Conservation (phyloP, 495 filamentous ascomycete genomes). For the Cenococcum geophilum region DNA sequence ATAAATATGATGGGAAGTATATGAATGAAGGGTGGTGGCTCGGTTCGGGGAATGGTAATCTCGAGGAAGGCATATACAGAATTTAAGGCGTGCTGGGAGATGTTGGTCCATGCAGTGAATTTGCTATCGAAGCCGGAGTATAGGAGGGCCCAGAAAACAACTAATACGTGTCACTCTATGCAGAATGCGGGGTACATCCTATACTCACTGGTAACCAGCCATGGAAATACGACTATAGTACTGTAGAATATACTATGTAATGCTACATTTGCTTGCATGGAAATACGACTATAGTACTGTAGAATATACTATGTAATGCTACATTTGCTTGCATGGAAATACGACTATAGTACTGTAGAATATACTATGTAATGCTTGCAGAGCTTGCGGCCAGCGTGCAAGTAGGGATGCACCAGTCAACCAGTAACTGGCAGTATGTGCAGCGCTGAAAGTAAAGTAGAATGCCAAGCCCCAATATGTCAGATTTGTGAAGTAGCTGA, state of each 20-base stretch:
- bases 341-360: too few relatives aligned
- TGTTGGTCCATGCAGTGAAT: conserved; percentile 61
- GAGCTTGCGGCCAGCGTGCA: conserved; percentile 52
- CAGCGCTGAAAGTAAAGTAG: conserved; percentile 59
- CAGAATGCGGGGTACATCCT: neutral
- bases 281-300: too few relatives aligned
- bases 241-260: conserved; percentile 62
- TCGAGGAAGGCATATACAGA: conserved; percentile 65
- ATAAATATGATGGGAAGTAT: conserved; percentile 53
- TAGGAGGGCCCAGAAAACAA: conserved; percentile 57
- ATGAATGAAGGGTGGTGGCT: conserved; percentile 51
- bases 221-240: conserved; percentile 61
- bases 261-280: too few relatives aligned
- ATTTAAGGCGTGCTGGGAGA: conserved; percentile 72
- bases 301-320: conserved; percentile 58
- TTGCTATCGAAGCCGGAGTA: conserved; percentile 46
- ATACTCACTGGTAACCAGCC: conserved; percentile 50
- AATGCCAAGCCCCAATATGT: conserved; percentile 77
- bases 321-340: too few relatives aligned
- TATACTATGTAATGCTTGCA: conserved; percentile 60
- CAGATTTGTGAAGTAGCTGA: conserved; percentile 75
- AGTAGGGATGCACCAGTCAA: conserved; percentile 49
- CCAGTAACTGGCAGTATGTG: conserved; percentile 64
- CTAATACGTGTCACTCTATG: conserved; percentile 24
- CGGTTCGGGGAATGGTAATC: conserved; percentile 57